phyloP scores from a whole-genome alignment of 306 rosid genomes.

The Ochetophila trinervis region DNA sequence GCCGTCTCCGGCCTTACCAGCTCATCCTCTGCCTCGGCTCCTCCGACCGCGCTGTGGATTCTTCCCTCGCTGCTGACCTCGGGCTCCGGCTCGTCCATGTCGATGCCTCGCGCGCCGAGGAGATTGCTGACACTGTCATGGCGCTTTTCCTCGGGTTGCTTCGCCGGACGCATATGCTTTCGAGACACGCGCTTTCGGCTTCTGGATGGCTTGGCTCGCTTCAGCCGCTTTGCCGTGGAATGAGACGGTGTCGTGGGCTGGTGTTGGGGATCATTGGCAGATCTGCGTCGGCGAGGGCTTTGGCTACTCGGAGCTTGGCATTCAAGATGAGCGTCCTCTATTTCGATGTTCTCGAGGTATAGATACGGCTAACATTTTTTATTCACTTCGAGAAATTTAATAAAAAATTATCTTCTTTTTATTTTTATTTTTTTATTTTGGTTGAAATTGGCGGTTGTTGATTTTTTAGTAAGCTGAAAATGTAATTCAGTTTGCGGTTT shows the following conservation, averaged over 20 bases:
- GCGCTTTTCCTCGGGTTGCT: slow-evolving; percentile 91
- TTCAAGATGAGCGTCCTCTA: slow-evolving; percentile 94
- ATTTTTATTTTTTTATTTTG: not conserved
- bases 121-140: slow-evolving; percentile 95
- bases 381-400: too few relatives aligned
- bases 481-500: not conserved
- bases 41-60: slow-evolving; percentile 77
- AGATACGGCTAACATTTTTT: not conserved
- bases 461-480: not conserved
- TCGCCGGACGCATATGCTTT: slow-evolving; percentile 88
- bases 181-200: slow-evolving; percentile 85
- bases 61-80: slow-evolving; percentile 82
- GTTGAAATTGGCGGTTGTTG: not conserved
- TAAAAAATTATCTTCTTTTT: too few relatives aligned
- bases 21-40: slow-evolving; percentile 96
- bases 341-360: slow-evolving; percentile 71
- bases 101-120: slow-evolving; percentile 88
- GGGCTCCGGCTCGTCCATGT: slow-evolving; percentile 89
- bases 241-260: slow-evolving; percentile 95
- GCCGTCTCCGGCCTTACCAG: slow-evolving; percentile 88
- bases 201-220: slow-evolving; percentile 99
- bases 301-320: slow-evolving; percentile 93
- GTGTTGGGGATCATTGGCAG: slow-evolving; percentile 90
- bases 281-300: slow-evolving; percentile 87
- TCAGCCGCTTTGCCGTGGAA: slow-evolving; percentile 95